phyloP scores from a whole-genome alignment of 441 rosid species.

The Metrosideros polymorpha region DNA sequence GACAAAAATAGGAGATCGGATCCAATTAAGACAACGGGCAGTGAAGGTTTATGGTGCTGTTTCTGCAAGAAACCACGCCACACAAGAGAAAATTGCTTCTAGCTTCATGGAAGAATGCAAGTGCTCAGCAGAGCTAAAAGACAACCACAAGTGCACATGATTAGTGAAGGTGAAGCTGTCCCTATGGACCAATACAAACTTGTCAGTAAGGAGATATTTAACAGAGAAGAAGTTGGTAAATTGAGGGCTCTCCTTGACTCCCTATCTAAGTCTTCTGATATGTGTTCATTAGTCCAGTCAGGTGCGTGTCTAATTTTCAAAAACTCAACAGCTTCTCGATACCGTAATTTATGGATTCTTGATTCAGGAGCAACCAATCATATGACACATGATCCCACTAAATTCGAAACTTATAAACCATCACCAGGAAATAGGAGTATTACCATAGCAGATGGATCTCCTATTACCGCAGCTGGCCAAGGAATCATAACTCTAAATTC shows the following conservation, averaged over 20 bases:
- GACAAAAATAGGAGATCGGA: neutral
- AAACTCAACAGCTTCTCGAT: no score
- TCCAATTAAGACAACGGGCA: neutral
- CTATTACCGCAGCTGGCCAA: no score
- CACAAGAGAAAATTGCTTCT: neutral
- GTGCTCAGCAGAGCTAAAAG: neutral
- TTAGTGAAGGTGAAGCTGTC: neutral
- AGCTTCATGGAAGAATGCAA: neutral
- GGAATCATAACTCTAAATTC: no score
- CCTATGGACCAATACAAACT: neutral
- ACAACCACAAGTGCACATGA: neutral
- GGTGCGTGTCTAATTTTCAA: no score
- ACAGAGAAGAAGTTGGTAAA: neutral
- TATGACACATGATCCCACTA: no score
- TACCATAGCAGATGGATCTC: no score
- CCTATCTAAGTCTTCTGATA: neutral
- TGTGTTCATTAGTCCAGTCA: neutral
- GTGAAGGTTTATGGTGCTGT: neutral
- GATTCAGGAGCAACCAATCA: no score
- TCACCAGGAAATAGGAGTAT: no score
- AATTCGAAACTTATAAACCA: no score
- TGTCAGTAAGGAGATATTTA: neutral
- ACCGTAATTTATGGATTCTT: no score
- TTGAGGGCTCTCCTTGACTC: neutral
- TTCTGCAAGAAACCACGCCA: neutral